Percentiles rank a stretch among this genome's conserved stretches.
Conservation (phyloP, 805 yeast genomes). For the Nakazawaea ishiwadae region DNA sequence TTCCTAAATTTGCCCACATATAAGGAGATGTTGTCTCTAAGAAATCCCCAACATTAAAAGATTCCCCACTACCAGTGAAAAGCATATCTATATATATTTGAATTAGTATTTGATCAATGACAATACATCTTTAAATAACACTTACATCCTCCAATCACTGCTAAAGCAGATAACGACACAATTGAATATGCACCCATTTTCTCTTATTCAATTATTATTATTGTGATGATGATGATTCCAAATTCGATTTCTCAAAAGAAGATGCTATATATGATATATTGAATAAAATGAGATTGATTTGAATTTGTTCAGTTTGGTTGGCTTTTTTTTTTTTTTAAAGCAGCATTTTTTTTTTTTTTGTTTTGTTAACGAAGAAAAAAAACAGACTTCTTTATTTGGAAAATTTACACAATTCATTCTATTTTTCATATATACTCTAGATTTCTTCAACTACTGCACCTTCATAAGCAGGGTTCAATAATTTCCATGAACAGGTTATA, state of each 20-base stretch:
- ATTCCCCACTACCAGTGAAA: conserved; percentile 89
- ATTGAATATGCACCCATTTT: conserved; percentile 21
- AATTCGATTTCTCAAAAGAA: too few species aligned
- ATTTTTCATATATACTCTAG: background rate
- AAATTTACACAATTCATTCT: background rate
- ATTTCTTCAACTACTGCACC: conserved; percentile 65
- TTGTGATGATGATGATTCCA: background rate
- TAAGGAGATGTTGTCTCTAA: conserved; percentile 85
- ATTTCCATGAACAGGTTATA: conserved; percentile 76
- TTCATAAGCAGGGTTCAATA: conserved; percentile 81
- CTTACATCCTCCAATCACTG: conserved; percentile 33
- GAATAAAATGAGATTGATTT: too few species aligned
- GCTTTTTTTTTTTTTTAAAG: too few species aligned
- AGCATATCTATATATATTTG: conserved; percentile 40
- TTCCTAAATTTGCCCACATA: conserved; percentile 94
- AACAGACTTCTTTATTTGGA: background rate
- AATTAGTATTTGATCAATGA: conserved; percentile 3
- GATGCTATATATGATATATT: too few species aligned
- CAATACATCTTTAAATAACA: conserved; percentile 6
- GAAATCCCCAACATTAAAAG: conserved; percentile 87
- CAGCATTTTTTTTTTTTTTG: too few species aligned
- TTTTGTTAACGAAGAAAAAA: too few species aligned
- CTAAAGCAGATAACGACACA: conserved; percentile 23
- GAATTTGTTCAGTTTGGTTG: too few species aligned
- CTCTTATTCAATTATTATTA: background rate